Base-by-base conservation (phyloP, 805 yeast species). In the Cephaloascus albidus region DNA sequence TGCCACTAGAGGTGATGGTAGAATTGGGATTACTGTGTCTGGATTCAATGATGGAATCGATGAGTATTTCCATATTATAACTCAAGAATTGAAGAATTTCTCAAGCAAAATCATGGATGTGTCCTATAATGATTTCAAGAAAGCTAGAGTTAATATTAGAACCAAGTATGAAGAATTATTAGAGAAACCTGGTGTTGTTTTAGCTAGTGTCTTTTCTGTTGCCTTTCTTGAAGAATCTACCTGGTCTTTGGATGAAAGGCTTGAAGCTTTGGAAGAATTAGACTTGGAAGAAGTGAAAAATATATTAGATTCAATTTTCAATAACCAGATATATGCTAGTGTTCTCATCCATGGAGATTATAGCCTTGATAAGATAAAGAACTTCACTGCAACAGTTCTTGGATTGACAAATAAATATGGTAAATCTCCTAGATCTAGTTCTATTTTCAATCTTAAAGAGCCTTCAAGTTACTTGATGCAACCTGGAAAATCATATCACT, bases 141-240 rank as follows among this genome's bases (percentile, higher is more conserved):
- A 60, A 37, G 70, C 77, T 0, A 62, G 83, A 39, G 65, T 72
- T 2, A 50, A 59, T 5, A 59, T 76, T 1, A 61, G 82, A 42
- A 54, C 60, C 17, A 64, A 70, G 27, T 80, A 76, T 51, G 65
- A 63, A 26, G 57, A 57, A 3, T 55, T 79, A 5, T 50, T 56
- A 2, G 55, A 62, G 4, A 60, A 65, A 2, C 65, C 66, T 35
- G 72, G 85, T 1, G 56, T 75, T 3, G 58, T 64, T 14, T 52
- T 73, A 36, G 74, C 78, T 0, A 57, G 74, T 3, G 57, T 76
- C 10, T 81, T 79, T 0, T 50, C 76, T 0, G 51, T 72, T 34
- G 66, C 74, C 15, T 59, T 73, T 0, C 45, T 82, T 28, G 94
- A 84, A 44, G 74, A 74, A 42, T 58, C 68, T 36, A 61, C 74